Evolutionary conservation across 495 filamentous ascomycete genomes (phyloP).

Genomic region (Bacidia gigantensis): DNA sequence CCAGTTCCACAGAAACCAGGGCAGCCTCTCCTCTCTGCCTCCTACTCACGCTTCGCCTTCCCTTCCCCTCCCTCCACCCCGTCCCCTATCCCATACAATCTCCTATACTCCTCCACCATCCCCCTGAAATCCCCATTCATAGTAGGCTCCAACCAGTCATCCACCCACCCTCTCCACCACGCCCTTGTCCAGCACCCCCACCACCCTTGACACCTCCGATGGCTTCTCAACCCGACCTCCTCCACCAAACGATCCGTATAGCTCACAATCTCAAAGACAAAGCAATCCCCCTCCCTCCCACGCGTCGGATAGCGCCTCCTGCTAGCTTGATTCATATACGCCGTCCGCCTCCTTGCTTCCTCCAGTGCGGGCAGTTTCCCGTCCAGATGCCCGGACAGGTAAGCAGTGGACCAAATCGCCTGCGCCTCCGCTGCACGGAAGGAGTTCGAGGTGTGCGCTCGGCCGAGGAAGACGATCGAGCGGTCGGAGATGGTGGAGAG

Average conservation of each 20-base stretch:
- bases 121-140: neutral
- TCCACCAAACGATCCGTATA: slow-evolving; percentile 24
- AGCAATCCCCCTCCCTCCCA: slow-evolving; percentile 25
- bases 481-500: slow-evolving; percentile 17
- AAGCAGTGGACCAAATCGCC: slow-evolving; percentile 31
- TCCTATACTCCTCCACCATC: neutral
- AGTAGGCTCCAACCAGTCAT: neutral
- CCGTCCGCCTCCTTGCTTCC: slow-evolving; percentile 23
- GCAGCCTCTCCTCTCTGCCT: no score
- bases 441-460: slow-evolving; percentile 21
- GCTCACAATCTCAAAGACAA: slow-evolving; percentile 24
- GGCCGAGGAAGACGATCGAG: slow-evolving; percentile 29
- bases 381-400: slow-evolving; percentile 24
- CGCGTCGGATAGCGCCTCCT: slow-evolving; percentile 26
- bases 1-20: no score
- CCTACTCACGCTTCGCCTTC: no score
- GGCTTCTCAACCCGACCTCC: slow-evolving; percentile 21
- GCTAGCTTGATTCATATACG: slow-evolving; percentile 24
- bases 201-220: slow-evolving; percentile 10
- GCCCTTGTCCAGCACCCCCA: neutral
- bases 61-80: no score
- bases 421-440: slow-evolving; percentile 31
- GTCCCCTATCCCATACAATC: neutral
- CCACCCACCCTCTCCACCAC: neutral
- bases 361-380: slow-evolving; percentile 16